phyloP scores from a whole-genome alignment of 352 stramenopile species.

The Phytopythium sindhum region DNA sequence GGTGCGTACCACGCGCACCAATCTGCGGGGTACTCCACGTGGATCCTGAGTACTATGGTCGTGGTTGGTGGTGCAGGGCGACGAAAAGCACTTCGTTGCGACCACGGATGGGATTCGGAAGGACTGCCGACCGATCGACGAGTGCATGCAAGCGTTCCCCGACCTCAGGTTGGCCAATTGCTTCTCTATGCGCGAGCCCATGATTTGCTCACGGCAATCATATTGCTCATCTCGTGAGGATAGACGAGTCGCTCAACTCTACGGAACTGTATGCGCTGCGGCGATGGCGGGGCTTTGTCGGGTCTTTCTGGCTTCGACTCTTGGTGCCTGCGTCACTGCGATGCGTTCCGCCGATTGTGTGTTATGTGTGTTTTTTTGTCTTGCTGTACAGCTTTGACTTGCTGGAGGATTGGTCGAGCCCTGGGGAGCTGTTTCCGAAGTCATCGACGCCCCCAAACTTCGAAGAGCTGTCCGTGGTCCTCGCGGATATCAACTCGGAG shows the following conservation, averaged over 20 bases:
- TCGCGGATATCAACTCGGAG: constrained; percentile 57
- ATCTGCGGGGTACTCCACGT: not conserved
- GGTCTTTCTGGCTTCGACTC: constrained; percentile 11
- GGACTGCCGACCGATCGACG: constrained; percentile 58
- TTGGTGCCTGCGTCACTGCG: constrained; percentile 11
- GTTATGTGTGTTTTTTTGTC: constrained; percentile 11
- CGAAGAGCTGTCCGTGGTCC: constrained; percentile 48
- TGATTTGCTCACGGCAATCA: constrained; percentile 7
- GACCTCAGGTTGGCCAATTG: constrained; percentile 50
- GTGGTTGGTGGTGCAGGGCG: constrained; percentile 31
- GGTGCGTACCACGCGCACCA: constrained; percentile 25
- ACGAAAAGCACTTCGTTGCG: constrained; percentile 64
- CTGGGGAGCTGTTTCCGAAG: constrained; percentile 37
- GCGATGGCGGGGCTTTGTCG: constrained; percentile 1
- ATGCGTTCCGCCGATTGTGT: constrained; percentile 8
- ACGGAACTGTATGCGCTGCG: constrained; percentile 6
- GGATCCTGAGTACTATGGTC: constrained; percentile 17
- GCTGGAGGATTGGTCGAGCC: constrained; percentile 50
- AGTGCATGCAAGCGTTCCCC: constrained; percentile 51
- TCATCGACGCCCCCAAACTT: constrained; percentile 33
- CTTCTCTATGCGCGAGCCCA: not conserved
- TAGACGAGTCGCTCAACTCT: constrained; percentile 18
- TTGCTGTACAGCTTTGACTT: constrained; percentile 55
- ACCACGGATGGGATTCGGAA: constrained; percentile 64
- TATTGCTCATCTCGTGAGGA: constrained; percentile 7